A percentile compares a stretch with the other conserved stretches of the same genome.
phyloP scores from a whole-genome alignment of 371 early-diverging fungal species.

The Mortierella sp. region DNA sequence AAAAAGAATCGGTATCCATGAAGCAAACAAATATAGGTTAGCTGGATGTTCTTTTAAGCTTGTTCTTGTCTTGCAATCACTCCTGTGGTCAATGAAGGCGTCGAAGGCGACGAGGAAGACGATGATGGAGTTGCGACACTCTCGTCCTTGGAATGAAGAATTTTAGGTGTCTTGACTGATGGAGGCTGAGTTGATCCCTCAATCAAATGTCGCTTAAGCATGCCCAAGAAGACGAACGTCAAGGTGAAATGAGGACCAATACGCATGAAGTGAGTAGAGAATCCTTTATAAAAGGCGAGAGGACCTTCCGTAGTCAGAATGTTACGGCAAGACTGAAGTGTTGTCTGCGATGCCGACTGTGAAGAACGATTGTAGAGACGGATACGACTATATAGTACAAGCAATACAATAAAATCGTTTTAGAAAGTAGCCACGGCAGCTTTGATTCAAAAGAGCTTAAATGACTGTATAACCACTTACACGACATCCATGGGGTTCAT shows the following conservation, averaged over 20 bases:
- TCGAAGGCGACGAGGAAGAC: conserved; percentile 41
- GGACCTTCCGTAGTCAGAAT: conserved; percentile 71
- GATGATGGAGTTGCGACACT: conserved; percentile 16
- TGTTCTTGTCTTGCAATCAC: conserved; percentile 51
- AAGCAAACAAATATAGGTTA: not conserved
- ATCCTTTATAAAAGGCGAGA: conserved; percentile 76
- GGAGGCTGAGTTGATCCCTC: conserved; percentile 27
- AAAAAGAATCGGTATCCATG: not conserved
- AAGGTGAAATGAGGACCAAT: conserved; percentile 83
- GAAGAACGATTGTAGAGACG: conserved; percentile 76
- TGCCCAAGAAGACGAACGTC: conserved; percentile 75
- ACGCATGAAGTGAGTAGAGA: conserved; percentile 75
- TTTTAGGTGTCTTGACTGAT: conserved; percentile 5
- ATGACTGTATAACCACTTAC: conserved; percentile 35
- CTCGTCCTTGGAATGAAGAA: conserved; percentile 42
- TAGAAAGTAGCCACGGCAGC: not conserved
- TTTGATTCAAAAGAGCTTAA: not conserved
- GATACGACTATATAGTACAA: conserved; percentile 58
- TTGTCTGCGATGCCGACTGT: conserved; percentile 62
- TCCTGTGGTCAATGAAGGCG: conserved; percentile 32
- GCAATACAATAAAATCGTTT: not conserved
- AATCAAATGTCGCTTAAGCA: conserved; percentile 51
- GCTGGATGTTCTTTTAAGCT: conserved; percentile 20
- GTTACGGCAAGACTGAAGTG: conserved; percentile 59
- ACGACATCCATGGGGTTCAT: conserved; percentile 84